Conservation (phyloP, 2,329 filamentous ascomycete species). For the Alternaria metachromatica region DNA sequence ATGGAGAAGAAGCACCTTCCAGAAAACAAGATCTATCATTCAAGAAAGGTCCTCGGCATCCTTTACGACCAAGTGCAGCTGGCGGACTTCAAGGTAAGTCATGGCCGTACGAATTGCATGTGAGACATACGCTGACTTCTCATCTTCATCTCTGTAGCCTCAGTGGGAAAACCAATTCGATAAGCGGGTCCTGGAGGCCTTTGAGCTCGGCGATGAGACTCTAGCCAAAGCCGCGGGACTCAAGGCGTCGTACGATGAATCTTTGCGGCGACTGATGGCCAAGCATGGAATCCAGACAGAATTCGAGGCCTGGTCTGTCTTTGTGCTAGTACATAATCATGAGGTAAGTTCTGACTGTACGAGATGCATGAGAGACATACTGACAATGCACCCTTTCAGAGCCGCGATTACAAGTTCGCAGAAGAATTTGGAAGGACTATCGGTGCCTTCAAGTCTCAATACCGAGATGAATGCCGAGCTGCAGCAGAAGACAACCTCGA, state of each 20-base stretch:
- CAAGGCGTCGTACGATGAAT: constrained; percentile 79
- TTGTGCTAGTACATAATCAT: constrained; percentile 76
- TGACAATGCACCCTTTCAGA: constrained; percentile 26
- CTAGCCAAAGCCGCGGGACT: constrained; percentile 68
- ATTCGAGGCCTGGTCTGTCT: constrained; percentile 90
- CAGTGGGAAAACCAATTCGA: constrained; percentile 79
- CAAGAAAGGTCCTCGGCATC: constrained; percentile 74
- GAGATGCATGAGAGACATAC: not conserved
- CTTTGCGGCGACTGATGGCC: constrained; percentile 79
- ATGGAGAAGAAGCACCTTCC: constrained; percentile 71
- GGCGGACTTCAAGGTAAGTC: constrained; percentile 65
- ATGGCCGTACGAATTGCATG: not conserved
- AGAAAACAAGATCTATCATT: constrained; percentile 65
- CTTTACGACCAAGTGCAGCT: constrained; percentile 79
- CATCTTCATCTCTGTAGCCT: constrained; percentile 51
- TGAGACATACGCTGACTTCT: not conserved
- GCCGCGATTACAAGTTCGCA: constrained; percentile 82
- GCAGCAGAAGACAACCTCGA: constrained; percentile 67
- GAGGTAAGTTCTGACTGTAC: constrained; percentile 45
- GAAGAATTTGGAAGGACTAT: constrained; percentile 80
- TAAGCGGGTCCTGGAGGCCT: constrained; percentile 70
- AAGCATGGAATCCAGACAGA: constrained; percentile 85
- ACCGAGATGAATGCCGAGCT: constrained; percentile 70
- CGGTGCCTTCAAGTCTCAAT: constrained; percentile 70
- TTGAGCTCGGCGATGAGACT: constrained; percentile 61